These are phyloP conservation scores for Fistulinella cinereoalba DNA, from an alignment of 1,284 basidiomycete species.

Conservation along the genomic window DNA sequence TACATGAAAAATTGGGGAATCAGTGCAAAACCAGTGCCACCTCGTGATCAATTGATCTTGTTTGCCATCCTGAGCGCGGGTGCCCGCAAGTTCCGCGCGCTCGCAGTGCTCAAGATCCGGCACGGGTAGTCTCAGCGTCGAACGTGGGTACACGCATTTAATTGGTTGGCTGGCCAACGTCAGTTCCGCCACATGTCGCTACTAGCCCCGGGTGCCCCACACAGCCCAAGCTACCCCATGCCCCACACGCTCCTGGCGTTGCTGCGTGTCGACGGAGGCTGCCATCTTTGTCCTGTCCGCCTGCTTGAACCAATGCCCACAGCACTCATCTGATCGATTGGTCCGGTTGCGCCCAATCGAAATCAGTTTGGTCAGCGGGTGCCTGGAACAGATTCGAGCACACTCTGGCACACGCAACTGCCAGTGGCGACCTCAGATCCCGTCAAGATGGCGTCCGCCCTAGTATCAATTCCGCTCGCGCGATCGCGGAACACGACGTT, in stretches of 20 bases:
- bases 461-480: no score
- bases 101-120: no score
- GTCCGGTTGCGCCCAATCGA: slow-evolving; percentile 7
- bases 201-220: slow-evolving; percentile 4
- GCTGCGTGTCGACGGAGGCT: slow-evolving; percentile 21
- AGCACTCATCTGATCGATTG: slow-evolving; percentile 13
- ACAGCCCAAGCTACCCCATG: slow-evolving; percentile 26
- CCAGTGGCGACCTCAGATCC: slow-evolving; percentile 2
- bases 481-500: slow-evolving; percentile 3
- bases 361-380: slow-evolving; percentile 11
- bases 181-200: slow-evolving; percentile 6
- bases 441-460: no score
- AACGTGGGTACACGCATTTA: slow-evolving; percentile 5
- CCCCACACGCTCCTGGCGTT: slow-evolving; percentile 20
- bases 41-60: background rate
- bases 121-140: no score
- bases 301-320: slow-evolving; percentile 9
- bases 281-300: slow-evolving; percentile 25
- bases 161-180: background rate
- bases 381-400: slow-evolving; percentile 8
- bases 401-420: background rate
- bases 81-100: slow-evolving; percentile 12
- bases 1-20: slow-evolving; percentile 13
- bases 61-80: slow-evolving; percentile 5
- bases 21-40: background rate